Percentiles rank a stretch among this genome's conserved stretches.
Conservation (phyloP, 1,284 basidiomycete genomes). For the Puccinia novopanici region DNA sequence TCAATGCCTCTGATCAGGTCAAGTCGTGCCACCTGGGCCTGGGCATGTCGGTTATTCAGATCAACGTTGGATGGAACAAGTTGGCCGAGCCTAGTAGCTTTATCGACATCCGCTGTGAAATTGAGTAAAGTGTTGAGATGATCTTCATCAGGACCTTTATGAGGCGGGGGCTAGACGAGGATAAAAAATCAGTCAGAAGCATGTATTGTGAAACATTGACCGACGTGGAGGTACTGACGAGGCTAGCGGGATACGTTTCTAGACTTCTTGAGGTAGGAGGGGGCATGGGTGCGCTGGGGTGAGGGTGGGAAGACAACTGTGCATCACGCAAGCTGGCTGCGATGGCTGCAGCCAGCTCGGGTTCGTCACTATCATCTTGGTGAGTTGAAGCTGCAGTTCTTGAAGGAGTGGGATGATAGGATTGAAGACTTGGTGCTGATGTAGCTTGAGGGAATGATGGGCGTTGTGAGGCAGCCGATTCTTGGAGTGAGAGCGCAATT, state of each 20-base stretch:
- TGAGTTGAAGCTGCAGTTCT: slow-evolving; percentile 40
- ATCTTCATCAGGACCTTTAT: slow-evolving; percentile 11
- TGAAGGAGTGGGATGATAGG: slow-evolving; percentile 25
- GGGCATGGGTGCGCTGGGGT: slow-evolving; percentile 44
- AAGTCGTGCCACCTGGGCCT: slow-evolving; percentile 62
- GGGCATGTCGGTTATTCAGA: slow-evolving; percentile 28
- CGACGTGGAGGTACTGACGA: slow-evolving; percentile 7
- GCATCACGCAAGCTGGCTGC: slow-evolving; percentile 89
- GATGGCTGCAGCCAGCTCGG: slow-evolving; percentile 88
- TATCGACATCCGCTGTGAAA: slow-evolving; percentile 44
- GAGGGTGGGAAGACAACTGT: slow-evolving; percentile 65
- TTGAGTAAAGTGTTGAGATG: slow-evolving; percentile 36
- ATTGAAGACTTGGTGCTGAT: not conserved
- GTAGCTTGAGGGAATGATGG: slow-evolving; percentile 10
- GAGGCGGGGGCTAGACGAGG: slow-evolving; percentile 6
- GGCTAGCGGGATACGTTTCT: slow-evolving; percentile 4
- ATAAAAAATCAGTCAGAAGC: not conserved
- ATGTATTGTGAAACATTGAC: not conserved
- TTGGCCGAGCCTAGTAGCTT: slow-evolving; percentile 21
- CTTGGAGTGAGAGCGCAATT: slow-evolving; percentile 79
- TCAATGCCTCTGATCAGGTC: slow-evolving; percentile 82
- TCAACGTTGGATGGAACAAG: slow-evolving; percentile 28
- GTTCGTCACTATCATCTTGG: slow-evolving; percentile 79
- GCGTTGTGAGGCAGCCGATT: slow-evolving; percentile 51
- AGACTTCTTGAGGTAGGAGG: slow-evolving; percentile 11